Conservation (phyloP, 2,329 filamentous ascomycete species). For the Penicillium nordicum region DNA sequence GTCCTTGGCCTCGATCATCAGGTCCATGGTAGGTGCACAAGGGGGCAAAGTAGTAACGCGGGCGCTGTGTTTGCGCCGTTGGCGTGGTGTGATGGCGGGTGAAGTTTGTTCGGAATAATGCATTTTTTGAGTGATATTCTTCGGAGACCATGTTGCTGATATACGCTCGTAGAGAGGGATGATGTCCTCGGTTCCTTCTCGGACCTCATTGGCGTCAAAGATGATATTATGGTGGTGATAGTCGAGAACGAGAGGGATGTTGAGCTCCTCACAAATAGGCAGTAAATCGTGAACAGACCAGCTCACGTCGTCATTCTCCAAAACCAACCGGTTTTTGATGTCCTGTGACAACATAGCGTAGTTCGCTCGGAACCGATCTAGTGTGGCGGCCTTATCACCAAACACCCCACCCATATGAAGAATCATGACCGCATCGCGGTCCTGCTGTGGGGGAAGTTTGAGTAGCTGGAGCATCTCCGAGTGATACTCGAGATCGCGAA, state of each 20-base stretch:
- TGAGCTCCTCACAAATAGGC: constrained; percentile 86
- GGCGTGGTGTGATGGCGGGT: constrained; percentile 70
- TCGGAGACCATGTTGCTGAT: constrained; percentile 75
- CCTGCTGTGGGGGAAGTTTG: constrained; percentile 69
- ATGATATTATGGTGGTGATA: constrained; percentile 96
- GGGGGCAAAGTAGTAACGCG: constrained; percentile 78
- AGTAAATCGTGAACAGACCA: constrained; percentile 92
- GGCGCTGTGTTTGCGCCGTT: constrained; percentile 80
- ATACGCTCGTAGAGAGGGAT: constrained; percentile 72
- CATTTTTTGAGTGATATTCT: constrained; percentile 90
- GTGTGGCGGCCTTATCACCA: constrained; percentile 76
- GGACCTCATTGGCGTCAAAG: constrained; percentile 68
- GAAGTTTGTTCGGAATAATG: constrained; percentile 84
- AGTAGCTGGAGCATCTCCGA: constrained; percentile 78
- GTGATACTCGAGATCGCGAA: constrained; percentile 84
- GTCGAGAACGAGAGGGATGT: constrained; percentile 88
- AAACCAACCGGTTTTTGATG: constrained; percentile 75
- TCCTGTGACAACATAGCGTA: constrained; percentile 64
- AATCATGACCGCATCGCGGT: constrained; percentile 90
- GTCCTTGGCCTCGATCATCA: constrained; percentile 99
- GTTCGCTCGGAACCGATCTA: constrained; percentile 73
- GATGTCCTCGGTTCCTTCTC: constrained; percentile 83
- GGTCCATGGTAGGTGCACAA: constrained; percentile 76
- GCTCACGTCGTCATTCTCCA: constrained; percentile 92
- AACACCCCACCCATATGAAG: constrained; percentile 89